Evolutionary conservation across 345 rosid genomes (phyloP).

Genomic region (Eucalyptus erythrocorys): DNA sequence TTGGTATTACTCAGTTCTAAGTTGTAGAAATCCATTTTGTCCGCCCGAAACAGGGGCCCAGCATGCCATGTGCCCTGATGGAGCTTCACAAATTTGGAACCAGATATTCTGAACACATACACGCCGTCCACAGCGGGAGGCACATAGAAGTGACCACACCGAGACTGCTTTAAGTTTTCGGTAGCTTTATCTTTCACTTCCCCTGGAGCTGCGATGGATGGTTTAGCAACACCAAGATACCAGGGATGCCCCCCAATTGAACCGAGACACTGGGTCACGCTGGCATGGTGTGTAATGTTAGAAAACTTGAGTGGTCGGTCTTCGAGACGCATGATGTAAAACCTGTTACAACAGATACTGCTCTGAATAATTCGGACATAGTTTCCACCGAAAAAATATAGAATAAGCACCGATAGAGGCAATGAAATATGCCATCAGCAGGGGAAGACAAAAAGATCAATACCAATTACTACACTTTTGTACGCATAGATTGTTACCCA

Average conservation of each 20-base stretch:
- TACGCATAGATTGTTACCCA: background rate
- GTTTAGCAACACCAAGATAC: slow-evolving; percentile 79
- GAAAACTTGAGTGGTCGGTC: slow-evolving; percentile 32
- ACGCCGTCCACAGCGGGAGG: slow-evolving; percentile 58
- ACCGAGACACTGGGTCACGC: slow-evolving; percentile 86
- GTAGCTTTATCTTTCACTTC: background rate
- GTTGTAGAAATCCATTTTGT: slow-evolving; percentile 68
- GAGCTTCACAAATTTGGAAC: slow-evolving; percentile 64
- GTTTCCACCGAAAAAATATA: background rate
- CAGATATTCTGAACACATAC: slow-evolving; percentile 43
- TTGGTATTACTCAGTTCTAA: slow-evolving; percentile 73
- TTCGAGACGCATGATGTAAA: slow-evolving; percentile 46
- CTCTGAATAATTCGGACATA: background rate
- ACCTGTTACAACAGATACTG: slow-evolving; percentile 11
- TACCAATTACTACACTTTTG: background rate
- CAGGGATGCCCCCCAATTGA: slow-evolving; percentile 61
- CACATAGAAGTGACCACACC: slow-evolving; percentile 41
- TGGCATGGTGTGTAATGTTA: slow-evolving; percentile 65
- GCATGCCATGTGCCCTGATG: slow-evolving; percentile 80
- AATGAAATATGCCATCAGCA: background rate
- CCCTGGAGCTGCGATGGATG: slow-evolving; percentile 25
- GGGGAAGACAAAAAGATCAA: background rate
- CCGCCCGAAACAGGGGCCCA: slow-evolving; percentile 53
- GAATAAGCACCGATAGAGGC: background rate
- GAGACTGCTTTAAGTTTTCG: slow-evolving; percentile 10